phyloP scores from a whole-genome alignment of 2,329 filamentous ascomycete genomes.

The Cadophora luteo-olivacea region DNA sequence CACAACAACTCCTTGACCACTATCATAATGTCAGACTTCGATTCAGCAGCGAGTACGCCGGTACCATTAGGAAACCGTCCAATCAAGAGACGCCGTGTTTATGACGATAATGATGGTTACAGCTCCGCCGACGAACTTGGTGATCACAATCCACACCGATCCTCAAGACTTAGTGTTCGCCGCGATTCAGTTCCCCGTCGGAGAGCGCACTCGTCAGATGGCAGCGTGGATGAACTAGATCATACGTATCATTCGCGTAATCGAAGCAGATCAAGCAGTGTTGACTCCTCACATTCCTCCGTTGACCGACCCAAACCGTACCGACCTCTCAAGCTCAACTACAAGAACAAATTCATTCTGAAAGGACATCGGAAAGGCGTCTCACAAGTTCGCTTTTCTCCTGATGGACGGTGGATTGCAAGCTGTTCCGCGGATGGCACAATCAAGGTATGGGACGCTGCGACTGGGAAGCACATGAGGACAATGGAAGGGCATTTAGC shows the following conservation, averaged over 20 bases:
- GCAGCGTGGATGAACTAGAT: conserved; percentile 41
- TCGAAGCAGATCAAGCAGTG: conserved; percentile 36
- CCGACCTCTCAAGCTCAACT: conserved; percentile 42
- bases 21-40: conserved; percentile 39
- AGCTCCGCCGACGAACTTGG: conserved; percentile 54
- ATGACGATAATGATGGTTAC: conserved; percentile 51
- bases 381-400: conserved; percentile 88
- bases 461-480: conserved; percentile 79
- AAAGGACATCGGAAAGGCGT: conserved; percentile 81
- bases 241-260: conserved; percentile 38
- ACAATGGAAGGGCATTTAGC: conserved; percentile 93
- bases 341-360: conserved; percentile 70
- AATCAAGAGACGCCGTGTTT: conserved; percentile 40
- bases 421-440: conserved; percentile 89
- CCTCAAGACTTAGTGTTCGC: conserved; percentile 42
- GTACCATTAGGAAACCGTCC: conserved; percentile 27
- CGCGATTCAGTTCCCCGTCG: conserved; percentile 35
- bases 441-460: conserved; percentile 88
- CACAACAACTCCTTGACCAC: conserved; percentile 5
- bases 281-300: conserved; percentile 38
- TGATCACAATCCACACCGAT: conserved; percentile 44
- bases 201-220: conserved; percentile 39
- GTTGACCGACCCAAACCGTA: conserved; percentile 31
- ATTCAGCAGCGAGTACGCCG: conserved; percentile 37
- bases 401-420: conserved; percentile 87